Evolutionary conservation across 805 yeast species (phyloP), one percentile per base, ranked within the genome.

Genomic region (Candida chilensis): DNA sequence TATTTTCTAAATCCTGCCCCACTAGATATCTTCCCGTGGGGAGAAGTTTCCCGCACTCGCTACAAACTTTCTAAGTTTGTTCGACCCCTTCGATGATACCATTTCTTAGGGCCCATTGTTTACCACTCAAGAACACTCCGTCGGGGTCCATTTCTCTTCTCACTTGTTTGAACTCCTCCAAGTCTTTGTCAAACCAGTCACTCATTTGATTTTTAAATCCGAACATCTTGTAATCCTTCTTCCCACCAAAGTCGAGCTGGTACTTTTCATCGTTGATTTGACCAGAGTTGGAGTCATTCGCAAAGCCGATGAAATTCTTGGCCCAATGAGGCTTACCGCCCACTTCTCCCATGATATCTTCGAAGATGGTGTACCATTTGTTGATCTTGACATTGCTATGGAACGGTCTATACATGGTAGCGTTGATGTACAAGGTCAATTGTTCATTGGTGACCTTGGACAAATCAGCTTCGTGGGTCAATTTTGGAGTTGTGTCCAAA

Each of bases 321-420:
- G 98, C 98, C 98, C 98, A 90, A 54, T 90, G 98, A 2, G 98
- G 98, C 51, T 78, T 83, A 27, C 98, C 98, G 21, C 82, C 87
- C 17, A 81, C 87, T 17, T 73, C 75, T 30, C 66, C 67, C 66
- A 88, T 63, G 2, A 85, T 71, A 31, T 72, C 71, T 55, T 90
- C 98, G 53, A 90, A 90, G n/a, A 67, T 62, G 29, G 70, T 69
- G 56, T 71, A 90, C 96, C 96, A 90, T 40, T 74, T 67, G 27
- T 72, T 74, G 20, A 86, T 75, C 27, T 82, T 78, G 8, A 87
- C 78, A 44, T 77, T 70, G 33, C 72, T 69, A 20, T 71, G 68
- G 55, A 90, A 90, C n/a, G 98, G 98, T 54, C 96, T 71, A 54
- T 88, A 90, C 76, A 90, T 83, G 2, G 97, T 90, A 5, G 96